phyloP scores from a whole-genome alignment of 306 rosid genomes.

The Lathyrus tuberosus region DNA sequence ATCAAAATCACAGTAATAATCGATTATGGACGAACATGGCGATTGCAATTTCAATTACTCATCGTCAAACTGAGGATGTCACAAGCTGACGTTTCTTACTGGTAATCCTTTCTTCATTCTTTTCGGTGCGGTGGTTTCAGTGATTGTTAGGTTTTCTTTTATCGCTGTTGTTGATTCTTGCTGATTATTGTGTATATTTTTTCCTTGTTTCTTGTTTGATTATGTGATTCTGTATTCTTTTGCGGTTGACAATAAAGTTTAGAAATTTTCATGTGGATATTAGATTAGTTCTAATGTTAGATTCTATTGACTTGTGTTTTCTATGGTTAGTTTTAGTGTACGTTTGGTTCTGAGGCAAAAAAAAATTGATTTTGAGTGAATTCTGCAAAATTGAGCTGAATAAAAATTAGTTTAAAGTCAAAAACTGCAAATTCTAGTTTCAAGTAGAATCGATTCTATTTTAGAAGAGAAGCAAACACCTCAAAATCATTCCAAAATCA shows the following conservation, averaged over 20 bases:
- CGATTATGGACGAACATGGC: constrained; percentile 38
- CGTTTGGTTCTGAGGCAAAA: too few species aligned
- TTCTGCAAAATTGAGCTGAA: too few species aligned
- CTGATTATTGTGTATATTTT: too few species aligned
- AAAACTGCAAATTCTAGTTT: too few species aligned
- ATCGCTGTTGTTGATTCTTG: not conserved
- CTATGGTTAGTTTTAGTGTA: constrained; percentile 1
- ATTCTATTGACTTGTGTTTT: not conserved
- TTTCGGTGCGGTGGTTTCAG: not conserved
- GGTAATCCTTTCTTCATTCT: constrained; percentile 28
- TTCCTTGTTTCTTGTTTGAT: too few species aligned
- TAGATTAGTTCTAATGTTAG: not conserved
- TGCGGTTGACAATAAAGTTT: not conserved
- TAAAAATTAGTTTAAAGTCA: too few species aligned
- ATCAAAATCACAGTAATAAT: not conserved
- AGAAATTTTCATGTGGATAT: not conserved
- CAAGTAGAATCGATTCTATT: too few species aligned
- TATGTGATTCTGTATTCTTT: constrained; percentile 16
- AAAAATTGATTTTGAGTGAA: too few species aligned
- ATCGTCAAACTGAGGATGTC: constrained; percentile 50
- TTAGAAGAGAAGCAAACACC: too few species aligned
- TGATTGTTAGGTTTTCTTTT: not conserved
- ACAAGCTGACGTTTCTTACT: constrained; percentile 57
- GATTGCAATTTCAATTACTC: constrained; percentile 21
- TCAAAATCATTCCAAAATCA: too few species aligned